Evolutionary conservation across 257 asterid species (phyloP).

Genomic region (Echium plantagineum): DNA sequence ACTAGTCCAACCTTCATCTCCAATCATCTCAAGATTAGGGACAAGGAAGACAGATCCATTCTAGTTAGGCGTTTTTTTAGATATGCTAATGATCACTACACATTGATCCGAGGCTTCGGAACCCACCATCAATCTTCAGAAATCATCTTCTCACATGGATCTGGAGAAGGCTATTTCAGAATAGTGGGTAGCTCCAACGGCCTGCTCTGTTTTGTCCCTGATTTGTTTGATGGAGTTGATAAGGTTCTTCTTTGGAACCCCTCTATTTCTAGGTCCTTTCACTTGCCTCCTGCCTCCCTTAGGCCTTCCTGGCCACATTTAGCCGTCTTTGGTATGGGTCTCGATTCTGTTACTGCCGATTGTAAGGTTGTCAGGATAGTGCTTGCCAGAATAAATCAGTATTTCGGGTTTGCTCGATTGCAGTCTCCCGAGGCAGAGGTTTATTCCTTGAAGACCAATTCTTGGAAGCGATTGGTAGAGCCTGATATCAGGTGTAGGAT

Average conservation of each 20-base stretch:
- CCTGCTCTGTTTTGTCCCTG: constrained; percentile 9
- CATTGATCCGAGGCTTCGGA: neutral
- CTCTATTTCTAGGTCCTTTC: neutral
- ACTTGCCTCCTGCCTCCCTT: constrained; percentile 6
- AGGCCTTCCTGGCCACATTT: neutral
- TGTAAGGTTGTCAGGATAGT: constrained; percentile 13
- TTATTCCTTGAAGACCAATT: constrained; percentile 5
- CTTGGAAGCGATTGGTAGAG: constrained; percentile 5
- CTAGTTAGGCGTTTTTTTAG: constrained; percentile 3
- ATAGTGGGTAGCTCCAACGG: constrained; percentile 15
- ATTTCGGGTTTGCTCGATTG: neutral
- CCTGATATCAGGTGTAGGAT: neutral
- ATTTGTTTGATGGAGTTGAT: neutral
- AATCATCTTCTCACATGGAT: neutral
- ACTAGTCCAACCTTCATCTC: constrained; percentile 10
- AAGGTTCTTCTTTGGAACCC: constrained; percentile 11
- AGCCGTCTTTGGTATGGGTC: constrained; percentile 11
- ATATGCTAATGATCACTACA: neutral
- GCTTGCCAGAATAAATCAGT: neutral
- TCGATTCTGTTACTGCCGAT: neutral
- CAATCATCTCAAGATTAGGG: neutral
- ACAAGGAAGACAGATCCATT: neutral
- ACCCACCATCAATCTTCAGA: neutral
- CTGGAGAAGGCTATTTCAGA: constrained; percentile 1
- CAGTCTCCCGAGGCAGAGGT: neutral